Base-by-base conservation (phyloP, 129 eudicot genomes). In the Centrapalus pauciflorus region DNA sequence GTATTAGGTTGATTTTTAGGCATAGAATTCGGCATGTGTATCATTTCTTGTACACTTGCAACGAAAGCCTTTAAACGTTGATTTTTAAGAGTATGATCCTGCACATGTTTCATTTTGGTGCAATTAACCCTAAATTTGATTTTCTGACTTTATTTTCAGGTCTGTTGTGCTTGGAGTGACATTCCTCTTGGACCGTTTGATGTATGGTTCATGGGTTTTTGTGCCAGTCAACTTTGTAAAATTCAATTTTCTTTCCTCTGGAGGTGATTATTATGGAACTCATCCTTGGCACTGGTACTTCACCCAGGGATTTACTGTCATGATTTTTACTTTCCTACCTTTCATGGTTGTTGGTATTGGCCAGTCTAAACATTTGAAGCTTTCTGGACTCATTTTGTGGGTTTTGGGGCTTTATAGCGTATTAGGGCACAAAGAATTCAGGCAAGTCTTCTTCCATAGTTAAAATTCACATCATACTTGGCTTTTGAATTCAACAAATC, bases 241-340 rank as follows among this genome's bases (percentile, higher is more conserved):
- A 74, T 94, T 94, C 80, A 94, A 94, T 67, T 86, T 94, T 80
- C 70, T 94, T 25, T 94, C 99, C 35, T 86, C 97, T 66, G 97
- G 99, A 10, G 99, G 99, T 65, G 96, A 94, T 85, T 94, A 89
- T 72, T 94, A 94, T 79, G 97, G 99, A 77, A 94, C 99, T 84
- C 99, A 94, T 69, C 73, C 76, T 56, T 94, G 99, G 99, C 99
- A 94, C 79, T 94, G 99, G 99, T 94, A 94, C 87, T 80, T 94
- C 76, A 86, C 83, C 28, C 97, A 94, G 76, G 99, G 99, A 70
- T 94, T 94, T 64, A 74, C 95, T 7, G 95, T 86, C 59, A 94
- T 94, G 93, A 66, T 94, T 69, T 86, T 89, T 29, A 87, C 97
- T 14, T 82, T 73, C 73, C 40, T 94, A 72, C 99, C 99, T 35